Base-by-base conservation (phyloP, 345 rosid genomes). In the Hypericum perforatum region DNA sequence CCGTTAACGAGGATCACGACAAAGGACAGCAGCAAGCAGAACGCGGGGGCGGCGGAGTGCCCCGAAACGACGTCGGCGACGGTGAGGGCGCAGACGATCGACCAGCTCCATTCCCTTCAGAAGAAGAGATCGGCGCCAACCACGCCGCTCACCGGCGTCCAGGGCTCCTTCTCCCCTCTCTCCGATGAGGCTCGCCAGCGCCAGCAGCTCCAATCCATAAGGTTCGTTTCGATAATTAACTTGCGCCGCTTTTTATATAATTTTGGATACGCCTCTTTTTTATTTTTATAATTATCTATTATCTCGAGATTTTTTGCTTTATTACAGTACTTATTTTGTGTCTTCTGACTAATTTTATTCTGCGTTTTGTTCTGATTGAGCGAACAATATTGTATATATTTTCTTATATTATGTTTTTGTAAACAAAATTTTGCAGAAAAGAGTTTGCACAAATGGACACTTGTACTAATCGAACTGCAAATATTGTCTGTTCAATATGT, bases 71-170 rank as follows among this genome's bases (percentile, higher is more conserved):
- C 73, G 1, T 45, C 62, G 2, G 52, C 73, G 9, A 55, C 76
- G 6, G 70, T 73, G 49, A 68, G 58, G 42, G 77, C 73, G 5
- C 61, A 68, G 42, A 73, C 73, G 2, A 68, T 73, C 13, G 70
- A 73, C 57, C 70, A 73, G 38, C 77, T 73, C 59, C 77, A 73
- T 44, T 68, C 77, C 39, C 77, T 73, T 37, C 77, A 73, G 59
- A 58, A 32, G 77, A 72, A 72, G 53, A 68, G 49, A 56, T 72
- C 76, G 7, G 37, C 73, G 0, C 76, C 76, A 4, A 60, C 53
- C 40, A 72, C 73, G 1, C 76, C 76, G 5, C 60, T 63, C 46
- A 57, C 53, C 16, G 65, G 42, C 39, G 0, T 53, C 5, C 59
- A 56, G 16, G 44, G 54, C 6, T 62, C 55, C 55, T 50, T 63